Evolutionary conservation across 352 stramenopile species (phyloP).

Genomic region (Halophytophthora batemanensis): DNA sequence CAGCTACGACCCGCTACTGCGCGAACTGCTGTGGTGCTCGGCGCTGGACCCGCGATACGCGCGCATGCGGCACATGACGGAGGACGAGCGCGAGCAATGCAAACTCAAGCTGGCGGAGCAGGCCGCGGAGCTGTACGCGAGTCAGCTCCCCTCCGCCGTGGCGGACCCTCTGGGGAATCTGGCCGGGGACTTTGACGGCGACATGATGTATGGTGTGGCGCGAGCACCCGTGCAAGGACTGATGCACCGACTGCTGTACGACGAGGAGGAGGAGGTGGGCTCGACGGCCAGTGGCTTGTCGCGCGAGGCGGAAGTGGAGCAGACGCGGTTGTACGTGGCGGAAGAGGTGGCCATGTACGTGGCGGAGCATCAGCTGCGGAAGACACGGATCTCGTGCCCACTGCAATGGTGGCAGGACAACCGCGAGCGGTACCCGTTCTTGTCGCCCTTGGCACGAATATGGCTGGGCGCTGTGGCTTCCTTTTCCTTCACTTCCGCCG

Average conservation of each 20-base stretch:
- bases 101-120: constrained; percentile 14
- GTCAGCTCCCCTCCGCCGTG: constrained; percentile 18
- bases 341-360: constrained; percentile 43
- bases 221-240: constrained; percentile 23
- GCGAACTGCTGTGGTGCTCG: constrained; percentile 35
- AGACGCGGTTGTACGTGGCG: constrained; percentile 28
- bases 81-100: constrained; percentile 30
- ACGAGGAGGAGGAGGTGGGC: constrained; percentile 43
- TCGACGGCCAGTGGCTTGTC: constrained; percentile 19
- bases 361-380: constrained; percentile 40
- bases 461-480: constrained; percentile 34
- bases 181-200: constrained; percentile 25
- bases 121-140: constrained; percentile 21
- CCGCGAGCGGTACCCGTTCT: constrained; percentile 38
- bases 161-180: constrained; percentile 18
- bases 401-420: constrained; percentile 46
- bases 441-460: constrained; percentile 33
- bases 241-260: constrained; percentile 51
- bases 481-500: background rate
- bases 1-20: constrained; percentile 14
- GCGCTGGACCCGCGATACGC: constrained; percentile 44
- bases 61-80: constrained; percentile 37
- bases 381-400: constrained; percentile 36
- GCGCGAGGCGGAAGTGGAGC: constrained; percentile 36
- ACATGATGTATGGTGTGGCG: constrained; percentile 28